Percentiles rank a stretch among this genome's conserved stretches.
These are phyloP conservation scores for Viola odorata DNA, from an alignment of 345 rosid species.

Conservation along the genomic window DNA sequence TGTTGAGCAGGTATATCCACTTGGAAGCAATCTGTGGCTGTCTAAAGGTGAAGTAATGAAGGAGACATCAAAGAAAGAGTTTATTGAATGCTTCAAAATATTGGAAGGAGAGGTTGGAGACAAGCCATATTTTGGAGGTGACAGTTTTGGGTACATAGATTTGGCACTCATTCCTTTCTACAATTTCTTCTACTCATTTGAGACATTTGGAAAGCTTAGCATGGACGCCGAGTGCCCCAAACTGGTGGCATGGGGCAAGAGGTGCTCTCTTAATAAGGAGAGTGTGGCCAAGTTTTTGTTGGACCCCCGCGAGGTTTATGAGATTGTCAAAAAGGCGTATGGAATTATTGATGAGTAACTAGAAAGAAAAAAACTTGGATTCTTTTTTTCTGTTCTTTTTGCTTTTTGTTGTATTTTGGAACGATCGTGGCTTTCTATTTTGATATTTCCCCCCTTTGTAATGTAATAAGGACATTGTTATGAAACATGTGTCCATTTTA, in stretches of 20 bases:
- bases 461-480: no score
- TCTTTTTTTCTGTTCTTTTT: no score
- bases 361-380: no score
- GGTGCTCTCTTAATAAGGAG: background rate
- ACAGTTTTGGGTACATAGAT: background rate
- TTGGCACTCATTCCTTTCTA: background rate
- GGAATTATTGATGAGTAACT: no score
- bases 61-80: background rate
- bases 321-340: background rate
- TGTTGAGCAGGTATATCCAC: background rate
- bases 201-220: background rate
- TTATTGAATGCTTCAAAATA: background rate
- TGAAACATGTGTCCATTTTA: no score
- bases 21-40: background rate
- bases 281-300: background rate
- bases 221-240: background rate
- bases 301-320: background rate
- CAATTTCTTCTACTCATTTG: background rate
- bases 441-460: no score
- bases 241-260: background rate
- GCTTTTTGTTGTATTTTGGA: no score
- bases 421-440: no score
- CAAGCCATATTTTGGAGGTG: background rate
- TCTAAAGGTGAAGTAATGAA: background rate
- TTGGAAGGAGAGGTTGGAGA: constrained; percentile 2